phyloP scores from a whole-genome alignment of 2,329 filamentous ascomycete genomes.

The Pseudogymnoascus sp. region DNA sequence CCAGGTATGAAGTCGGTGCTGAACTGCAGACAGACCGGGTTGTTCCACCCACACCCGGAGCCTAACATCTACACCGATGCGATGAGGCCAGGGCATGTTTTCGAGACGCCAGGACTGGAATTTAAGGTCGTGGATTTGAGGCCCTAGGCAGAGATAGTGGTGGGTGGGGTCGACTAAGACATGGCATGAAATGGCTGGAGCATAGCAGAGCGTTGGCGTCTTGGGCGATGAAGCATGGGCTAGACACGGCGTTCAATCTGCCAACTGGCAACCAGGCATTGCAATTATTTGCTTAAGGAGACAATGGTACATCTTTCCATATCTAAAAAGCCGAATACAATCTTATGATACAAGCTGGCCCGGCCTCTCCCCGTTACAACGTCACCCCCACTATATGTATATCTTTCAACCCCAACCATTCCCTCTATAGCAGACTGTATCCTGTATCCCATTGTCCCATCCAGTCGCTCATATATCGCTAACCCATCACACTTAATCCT shows the following conservation, averaged over 20 bases:
- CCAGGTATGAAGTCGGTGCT: conserved; percentile 83
- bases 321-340: conserved; percentile 1
- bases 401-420: neutral
- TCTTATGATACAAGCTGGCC: neutral
- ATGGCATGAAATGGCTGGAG: conserved; percentile 1
- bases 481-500: neutral
- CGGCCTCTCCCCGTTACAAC: neutral
- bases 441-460: neutral
- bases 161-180: neutral
- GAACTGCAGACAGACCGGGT: conserved; percentile 65
- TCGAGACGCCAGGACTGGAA: conserved; percentile 46
- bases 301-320: neutral
- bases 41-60: conserved; percentile 69
- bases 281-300: neutral
- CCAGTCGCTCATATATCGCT: neutral
- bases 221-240: neutral
- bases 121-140: conserved; percentile 62
- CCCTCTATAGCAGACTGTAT: neutral
- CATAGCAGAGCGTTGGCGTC: conserved; percentile 15
- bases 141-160: conserved; percentile 15
- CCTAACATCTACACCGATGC: conserved; percentile 34
- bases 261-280: neutral
- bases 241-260: conserved; percentile 4
- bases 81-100: conserved; percentile 48
- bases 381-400: neutral